Evolutionary conservation across 1,284 basidiomycete genomes (phyloP), one percentile per base, ranked within the genome.

Genomic region (Xanthoconium separans): DNA sequence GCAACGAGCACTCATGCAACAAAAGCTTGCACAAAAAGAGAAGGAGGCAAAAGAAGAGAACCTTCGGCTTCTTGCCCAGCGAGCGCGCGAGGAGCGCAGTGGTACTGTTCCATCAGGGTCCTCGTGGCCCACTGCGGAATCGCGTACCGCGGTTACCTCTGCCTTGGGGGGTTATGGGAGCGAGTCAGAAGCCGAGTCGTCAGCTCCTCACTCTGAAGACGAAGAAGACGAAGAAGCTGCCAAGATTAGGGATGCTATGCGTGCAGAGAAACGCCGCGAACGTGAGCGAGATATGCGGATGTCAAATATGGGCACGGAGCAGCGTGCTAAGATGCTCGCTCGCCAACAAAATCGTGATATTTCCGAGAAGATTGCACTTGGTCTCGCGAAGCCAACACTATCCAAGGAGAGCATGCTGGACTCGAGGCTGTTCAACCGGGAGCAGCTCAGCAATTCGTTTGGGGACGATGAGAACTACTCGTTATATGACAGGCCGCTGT

Each of bases 251-350:
- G 95, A 98, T 70, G 76, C 89, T 61, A 94, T 98, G 82, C 84
- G 96, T 51, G 78, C 83, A 51, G 95, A 98, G 79, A 95, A 98
- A 77, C 82, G 92, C 65, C 83, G 88, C 54, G 93, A 99, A 70
- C 85, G 95, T 34, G 95, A 99, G 76, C 87, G 96, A 50, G 96
- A 99, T 75, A 85, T 99, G 87, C 83, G 97, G 55, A 97, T 99
- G 95, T 95, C 84, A 73, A 98, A 98, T 69, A 99, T 99, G 97
- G 97, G 97, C 36, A 87, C 88, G 34, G 97, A 99, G 74, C 91
- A 94, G 70, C 84, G 97, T 7, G 95, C 97, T 24, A 97, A 97
- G 77, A 87, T 93, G 80, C 79, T 99, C 52, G 93, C 95, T 24
- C 85, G 90, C 55, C 92, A 98, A 69, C 95, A 95, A 76, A 98